Percentiles rank a stretch among this genome's conserved stretches.
These are phyloP conservation scores for Teratosphaeria gauchensis DNA, from an alignment of 2,329 filamentous ascomycete species.

Conservation along the genomic window DNA sequence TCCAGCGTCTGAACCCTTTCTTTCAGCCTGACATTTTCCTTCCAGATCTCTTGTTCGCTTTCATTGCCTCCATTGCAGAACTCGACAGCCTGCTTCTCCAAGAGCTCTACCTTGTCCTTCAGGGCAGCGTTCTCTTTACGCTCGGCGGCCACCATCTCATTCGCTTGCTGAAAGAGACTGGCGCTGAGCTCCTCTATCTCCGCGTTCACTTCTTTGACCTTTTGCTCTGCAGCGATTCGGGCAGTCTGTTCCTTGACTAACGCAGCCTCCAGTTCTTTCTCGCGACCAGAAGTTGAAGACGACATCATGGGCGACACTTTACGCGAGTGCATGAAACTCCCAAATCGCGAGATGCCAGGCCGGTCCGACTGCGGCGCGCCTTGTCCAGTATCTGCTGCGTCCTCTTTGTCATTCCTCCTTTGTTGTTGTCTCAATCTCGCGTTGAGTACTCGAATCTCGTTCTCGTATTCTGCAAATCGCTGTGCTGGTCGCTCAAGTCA, in stretches of 20 bases:
- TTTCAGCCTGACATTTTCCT: slow-evolving; percentile 61
- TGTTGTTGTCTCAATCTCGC: slow-evolving; percentile 25
- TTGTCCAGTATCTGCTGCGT: slow-evolving; percentile 13
- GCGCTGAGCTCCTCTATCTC: slow-evolving; percentile 74
- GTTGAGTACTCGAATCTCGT: slow-evolving; percentile 57
- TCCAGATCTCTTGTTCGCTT: slow-evolving; percentile 48
- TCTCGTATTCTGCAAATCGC: slow-evolving; percentile 65
- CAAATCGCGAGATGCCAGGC: slow-evolving; percentile 31
- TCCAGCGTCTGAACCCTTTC: slow-evolving; percentile 61
- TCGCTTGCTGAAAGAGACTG: slow-evolving; percentile 70
- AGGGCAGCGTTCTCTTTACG: slow-evolving; percentile 59
- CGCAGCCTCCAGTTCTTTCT: slow-evolving; percentile 48
- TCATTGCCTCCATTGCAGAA: slow-evolving; percentile 51
- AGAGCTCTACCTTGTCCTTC: slow-evolving; percentile 57
- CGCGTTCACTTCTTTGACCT: slow-evolving; percentile 54
- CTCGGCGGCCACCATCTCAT: slow-evolving; percentile 78
- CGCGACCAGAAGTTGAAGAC: slow-evolving; percentile 20
- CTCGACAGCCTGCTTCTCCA: slow-evolving; percentile 48
- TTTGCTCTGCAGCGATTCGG: slow-evolving; percentile 59
- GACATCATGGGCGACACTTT: slow-evolving; percentile 24
- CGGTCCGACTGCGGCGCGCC: slow-evolving; percentile 13
- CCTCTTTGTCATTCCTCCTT: slow-evolving; percentile 11
- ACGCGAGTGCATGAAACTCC: slow-evolving; percentile 33
- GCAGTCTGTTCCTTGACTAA: slow-evolving; percentile 58
- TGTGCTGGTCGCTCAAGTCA: slow-evolving; percentile 22